These are phyloP conservation scores for Fusarium succisae DNA, from an alignment of 2,329 filamentous ascomycete species.

Conservation along the genomic window DNA sequence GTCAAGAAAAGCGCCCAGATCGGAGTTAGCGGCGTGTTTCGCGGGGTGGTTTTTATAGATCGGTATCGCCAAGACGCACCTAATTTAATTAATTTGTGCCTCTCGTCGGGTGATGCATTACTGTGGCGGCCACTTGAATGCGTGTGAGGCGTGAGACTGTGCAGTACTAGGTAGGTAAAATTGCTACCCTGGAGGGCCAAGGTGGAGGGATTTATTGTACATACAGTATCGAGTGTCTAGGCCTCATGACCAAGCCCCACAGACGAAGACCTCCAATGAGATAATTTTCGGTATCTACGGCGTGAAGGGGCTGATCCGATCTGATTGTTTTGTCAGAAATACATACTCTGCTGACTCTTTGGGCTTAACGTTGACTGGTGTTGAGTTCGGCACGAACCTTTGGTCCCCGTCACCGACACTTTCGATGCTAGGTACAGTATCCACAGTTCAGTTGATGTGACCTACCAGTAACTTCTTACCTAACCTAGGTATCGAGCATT, in stretches of 20 bases:
- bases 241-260: slow-evolving; percentile 11
- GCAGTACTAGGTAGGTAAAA: not conserved
- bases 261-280: not conserved
- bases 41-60: not conserved
- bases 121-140: not conserved
- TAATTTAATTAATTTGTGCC: not conserved
- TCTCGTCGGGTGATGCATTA: slow-evolving; percentile 7
- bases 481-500: not conserved
- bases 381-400: slow-evolving; percentile 1
- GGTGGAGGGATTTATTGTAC: slow-evolving; percentile 14
- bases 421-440: not conserved
- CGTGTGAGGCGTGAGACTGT: not conserved
- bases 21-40: not conserved
- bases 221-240: not conserved
- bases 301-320: not conserved
- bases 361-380: not conserved
- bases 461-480: too few species aligned
- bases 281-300: not conserved
- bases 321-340: not conserved
- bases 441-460: not conserved
- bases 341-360: not conserved
- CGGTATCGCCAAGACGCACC: not conserved
- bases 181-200: slow-evolving; percentile 15
- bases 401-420: not conserved
- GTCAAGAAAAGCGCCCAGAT: not conserved